Base-by-base conservation (phyloP, 257 asterid species). In the Nicotiana noctiflora region DNA sequence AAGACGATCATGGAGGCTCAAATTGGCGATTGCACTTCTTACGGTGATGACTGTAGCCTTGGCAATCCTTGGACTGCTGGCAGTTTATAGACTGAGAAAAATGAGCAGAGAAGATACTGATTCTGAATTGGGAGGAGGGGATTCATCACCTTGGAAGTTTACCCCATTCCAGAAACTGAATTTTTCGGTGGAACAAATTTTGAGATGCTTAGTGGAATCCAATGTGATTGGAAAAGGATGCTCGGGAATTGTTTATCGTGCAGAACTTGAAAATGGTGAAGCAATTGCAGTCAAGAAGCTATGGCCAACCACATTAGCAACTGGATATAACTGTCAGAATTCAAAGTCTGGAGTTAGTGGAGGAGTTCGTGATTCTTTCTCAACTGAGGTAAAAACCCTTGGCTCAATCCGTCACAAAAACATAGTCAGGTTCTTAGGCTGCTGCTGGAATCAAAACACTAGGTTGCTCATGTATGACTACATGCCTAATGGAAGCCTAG, bases 401-500 rank as follows among this genome's bases (percentile, higher is more conserved):
- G 95, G 98, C 1, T 89, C 95, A 5, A 87, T 92, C 80, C 91
- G 98, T 1, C 98, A 92, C 75, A 94, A 94, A 86, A 94, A 94
- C 86, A 91, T 94, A 2, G 94, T 94, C 18, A 88, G 88, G 90
- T 92, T 94, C 87, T 80, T 94, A 61, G 98, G 98, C n/a, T 94
- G 95, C 77, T 92, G 97, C 61, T 92, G 97, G 98, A 94, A 92
- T 85, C 86, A 86, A 61, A 89, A 60, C 44, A 94, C 94, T 12
- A 89, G 90, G 86, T 77, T 94, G 85, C 94, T 93, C 21, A 90
- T 93, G 98, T 93, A 92, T 68, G 98, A 93, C 53, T 93, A 91
- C 91, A 91, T 93, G 93, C 92, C 97, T 29, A 93, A 93, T 66
- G 98, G 97, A 17, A 92, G 98, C 86, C 86, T 94, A 18, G 98